These are phyloP conservation scores for Saksenaea vasiformis DNA, from an alignment of 371 early-diverging fungal genomes.

Conservation along the genomic window DNA sequence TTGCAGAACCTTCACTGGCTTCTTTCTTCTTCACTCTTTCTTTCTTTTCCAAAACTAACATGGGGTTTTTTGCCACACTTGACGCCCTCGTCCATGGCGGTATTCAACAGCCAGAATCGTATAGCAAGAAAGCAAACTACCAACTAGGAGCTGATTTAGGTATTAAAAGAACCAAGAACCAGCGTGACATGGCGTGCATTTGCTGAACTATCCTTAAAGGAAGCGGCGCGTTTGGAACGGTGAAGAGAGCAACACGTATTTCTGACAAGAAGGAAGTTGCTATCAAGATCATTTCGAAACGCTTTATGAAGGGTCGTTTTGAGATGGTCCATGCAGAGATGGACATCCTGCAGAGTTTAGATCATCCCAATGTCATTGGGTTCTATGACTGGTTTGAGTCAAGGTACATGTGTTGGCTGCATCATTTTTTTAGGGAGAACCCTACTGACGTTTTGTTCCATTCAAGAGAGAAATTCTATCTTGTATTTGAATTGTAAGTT, in stretches of 20 bases:
- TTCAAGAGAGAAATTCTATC: conserved; percentile 76
- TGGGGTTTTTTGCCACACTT: conserved; percentile 35
- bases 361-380: conserved; percentile 84
- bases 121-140: conserved; percentile 70
- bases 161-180: too few relatives aligned
- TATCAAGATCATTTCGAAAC: conserved; percentile 80
- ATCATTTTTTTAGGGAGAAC: too few relatives aligned
- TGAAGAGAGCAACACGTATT: conserved; percentile 62
- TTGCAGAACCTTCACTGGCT: not conserved
- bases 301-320: conserved; percentile 62
- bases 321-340: conserved; percentile 81
- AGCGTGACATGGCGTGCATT: not conserved
- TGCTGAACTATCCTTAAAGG: conserved; percentile 38
- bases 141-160: conserved; percentile 63
- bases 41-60: conserved; percentile 4
- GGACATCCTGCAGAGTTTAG: conserved; percentile 60
- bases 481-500: conserved; percentile 85
- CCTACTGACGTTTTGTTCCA: not conserved
- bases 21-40: not conserved
- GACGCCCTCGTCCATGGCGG: conserved; percentile 50
- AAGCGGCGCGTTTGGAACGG: conserved; percentile 75
- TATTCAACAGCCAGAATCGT: conserved; percentile 64
- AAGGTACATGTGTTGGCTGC: conserved; percentile 39
- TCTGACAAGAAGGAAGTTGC: conserved; percentile 68
- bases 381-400: conserved; percentile 84